Evolutionary conservation across 164 flowering plant genomes (phyloP).

Genomic region (Vitis riparia): DNA sequence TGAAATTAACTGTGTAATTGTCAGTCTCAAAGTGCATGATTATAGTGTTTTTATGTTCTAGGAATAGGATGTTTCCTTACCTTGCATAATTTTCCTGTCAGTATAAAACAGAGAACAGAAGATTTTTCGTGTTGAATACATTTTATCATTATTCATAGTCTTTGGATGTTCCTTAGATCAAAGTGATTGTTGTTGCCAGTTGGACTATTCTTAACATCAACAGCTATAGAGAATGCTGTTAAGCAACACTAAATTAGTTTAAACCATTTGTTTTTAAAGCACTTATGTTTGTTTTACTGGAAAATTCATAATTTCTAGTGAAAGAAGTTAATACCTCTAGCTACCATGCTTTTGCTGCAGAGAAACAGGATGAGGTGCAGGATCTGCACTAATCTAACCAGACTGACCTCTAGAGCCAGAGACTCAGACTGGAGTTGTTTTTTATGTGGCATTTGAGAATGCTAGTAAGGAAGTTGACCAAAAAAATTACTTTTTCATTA

Average conservation of each 20-base stretch:
- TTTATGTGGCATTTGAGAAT: constrained; percentile 37
- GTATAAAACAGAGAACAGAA: not conserved
- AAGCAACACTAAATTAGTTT: not conserved
- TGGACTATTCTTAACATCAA: not conserved
- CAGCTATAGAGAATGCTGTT: not conserved
- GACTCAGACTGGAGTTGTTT: constrained; percentile 28
- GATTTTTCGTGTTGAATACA: not conserved
- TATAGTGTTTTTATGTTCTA: not conserved
- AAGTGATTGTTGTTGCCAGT: not conserved
- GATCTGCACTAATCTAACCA: constrained; percentile 53
- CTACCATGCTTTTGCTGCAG: constrained; percentile 65
- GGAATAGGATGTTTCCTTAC: too few relatives aligned
- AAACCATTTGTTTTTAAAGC: not conserved
- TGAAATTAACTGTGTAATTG: not conserved
- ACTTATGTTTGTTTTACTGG: constrained; percentile 8
- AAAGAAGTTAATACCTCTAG: constrained; percentile 38
- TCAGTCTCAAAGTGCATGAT: not conserved
- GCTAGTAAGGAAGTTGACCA: constrained; percentile 38
- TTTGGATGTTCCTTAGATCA: not conserved
- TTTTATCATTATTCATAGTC: not conserved
- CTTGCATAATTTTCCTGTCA: not conserved
- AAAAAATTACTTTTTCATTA: constrained; percentile 9
- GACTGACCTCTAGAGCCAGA: constrained; percentile 48
- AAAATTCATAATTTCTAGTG: not conserved
- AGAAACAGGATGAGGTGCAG: constrained; percentile 49